A percentile compares a stretch with the other conserved stretches of the same genome.
Evolutionary conservation across 163 green algal genomes (phyloP).

Genomic region (Scenedesmus sp.): DNA sequence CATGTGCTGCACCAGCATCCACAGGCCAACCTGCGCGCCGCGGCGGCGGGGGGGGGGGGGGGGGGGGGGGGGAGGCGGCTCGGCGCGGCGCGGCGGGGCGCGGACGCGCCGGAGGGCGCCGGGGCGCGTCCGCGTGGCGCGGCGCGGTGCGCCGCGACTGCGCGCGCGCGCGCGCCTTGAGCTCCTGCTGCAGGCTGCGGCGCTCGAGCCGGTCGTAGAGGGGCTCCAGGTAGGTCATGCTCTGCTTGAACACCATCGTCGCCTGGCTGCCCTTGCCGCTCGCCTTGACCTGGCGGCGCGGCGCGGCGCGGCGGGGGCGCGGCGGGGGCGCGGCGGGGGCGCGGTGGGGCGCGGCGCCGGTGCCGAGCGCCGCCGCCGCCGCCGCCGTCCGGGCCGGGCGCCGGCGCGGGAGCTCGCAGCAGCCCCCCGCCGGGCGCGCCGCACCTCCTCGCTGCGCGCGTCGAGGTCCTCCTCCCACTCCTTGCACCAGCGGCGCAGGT

Average conservation of each 20-base stretch:
- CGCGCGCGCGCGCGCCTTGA: constrained; percentile 43
- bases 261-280: constrained; percentile 64
- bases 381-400: too few species aligned
- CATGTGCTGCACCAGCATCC: constrained; percentile 70
- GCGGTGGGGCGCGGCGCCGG: too few species aligned
- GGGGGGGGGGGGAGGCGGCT: neutral
- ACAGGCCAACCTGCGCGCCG: constrained; percentile 77
- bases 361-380: too few species aligned
- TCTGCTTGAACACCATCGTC: constrained; percentile 86
- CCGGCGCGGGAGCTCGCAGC: too few species aligned
- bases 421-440: neutral
- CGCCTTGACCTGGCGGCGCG: constrained; percentile 5
- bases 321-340: too few species aligned
- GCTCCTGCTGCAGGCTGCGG: constrained; percentile 70
- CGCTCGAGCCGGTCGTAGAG: constrained; percentile 84
- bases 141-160: too few species aligned
- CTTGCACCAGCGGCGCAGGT: constrained; percentile 70
- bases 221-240: constrained; percentile 85
- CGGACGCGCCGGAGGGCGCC: neutral
- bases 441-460: constrained; percentile 58
- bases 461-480: constrained; percentile 93
- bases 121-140: too few species aligned
- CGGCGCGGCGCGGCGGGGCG: too few species aligned
- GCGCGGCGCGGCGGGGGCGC: neutral
- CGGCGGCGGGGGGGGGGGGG: neutral